Conservation (phyloP, 2,329 filamentous ascomycete species). For the Metarhizium brunneum region DNA sequence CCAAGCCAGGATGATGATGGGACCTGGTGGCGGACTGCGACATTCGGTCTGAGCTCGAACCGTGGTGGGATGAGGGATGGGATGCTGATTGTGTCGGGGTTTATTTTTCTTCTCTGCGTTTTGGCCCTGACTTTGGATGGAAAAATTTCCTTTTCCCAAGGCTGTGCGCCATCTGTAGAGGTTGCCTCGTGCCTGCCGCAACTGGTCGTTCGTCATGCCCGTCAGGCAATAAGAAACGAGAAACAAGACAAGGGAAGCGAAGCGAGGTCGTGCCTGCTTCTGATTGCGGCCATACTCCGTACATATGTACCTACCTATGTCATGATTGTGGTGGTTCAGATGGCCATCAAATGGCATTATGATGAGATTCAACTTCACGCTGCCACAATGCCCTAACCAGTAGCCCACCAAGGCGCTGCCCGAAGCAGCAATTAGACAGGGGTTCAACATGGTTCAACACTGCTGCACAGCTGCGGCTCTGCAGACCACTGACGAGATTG, state of each 20-base stretch:
- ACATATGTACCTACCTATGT: no score
- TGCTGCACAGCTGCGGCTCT: neutral
- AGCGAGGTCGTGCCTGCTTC: neutral
- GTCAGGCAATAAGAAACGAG: neutral
- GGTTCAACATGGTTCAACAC: neutral
- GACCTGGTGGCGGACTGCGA: neutral
- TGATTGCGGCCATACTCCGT: neutral
- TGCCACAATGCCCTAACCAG: neutral
- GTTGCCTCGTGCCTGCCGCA: neutral
- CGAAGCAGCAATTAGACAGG: conserved; percentile 1
- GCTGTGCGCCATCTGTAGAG: neutral
- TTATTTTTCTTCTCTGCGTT: no score
- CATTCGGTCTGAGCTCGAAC: neutral
- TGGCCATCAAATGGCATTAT: neutral
- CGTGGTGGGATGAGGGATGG: neutral
- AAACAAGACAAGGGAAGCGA: neutral
- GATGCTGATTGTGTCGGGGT: neutral
- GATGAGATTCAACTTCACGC: no score
- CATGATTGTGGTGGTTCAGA: neutral
- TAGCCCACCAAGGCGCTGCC: neutral
- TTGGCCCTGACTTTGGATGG: neutral
- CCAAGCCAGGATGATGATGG: conserved; percentile 1
- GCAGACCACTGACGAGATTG: neutral
- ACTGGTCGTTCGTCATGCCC: neutral
- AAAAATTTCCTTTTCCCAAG: neutral